Conservation (phyloP, 1,139 yeast species). For the Hansenula lynferdii region DNA sequence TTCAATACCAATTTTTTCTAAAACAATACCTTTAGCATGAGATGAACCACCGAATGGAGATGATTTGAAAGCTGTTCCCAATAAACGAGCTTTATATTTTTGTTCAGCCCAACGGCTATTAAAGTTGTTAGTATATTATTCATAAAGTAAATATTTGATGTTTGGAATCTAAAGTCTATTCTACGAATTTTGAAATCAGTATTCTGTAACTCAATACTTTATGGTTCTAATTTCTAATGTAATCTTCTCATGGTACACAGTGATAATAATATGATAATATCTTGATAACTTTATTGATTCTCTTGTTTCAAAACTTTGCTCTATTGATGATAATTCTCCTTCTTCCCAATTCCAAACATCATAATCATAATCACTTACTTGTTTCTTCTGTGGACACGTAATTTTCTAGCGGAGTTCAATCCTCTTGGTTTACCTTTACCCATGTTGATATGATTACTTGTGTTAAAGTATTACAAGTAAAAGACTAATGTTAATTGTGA, state of each 20-base stretch:
- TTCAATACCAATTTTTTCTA: slow-evolving; percentile 99
- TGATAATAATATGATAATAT: too few relatives aligned
- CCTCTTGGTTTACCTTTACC: slow-evolving; percentile 98
- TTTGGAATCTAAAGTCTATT: too few relatives aligned
- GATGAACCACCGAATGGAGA: slow-evolving; percentile 99
- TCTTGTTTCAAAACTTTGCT: too few relatives aligned
- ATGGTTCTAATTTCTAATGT: too few relatives aligned
- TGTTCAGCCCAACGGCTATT: slow-evolving; percentile 97
- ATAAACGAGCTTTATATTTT: slow-evolving; percentile 96
- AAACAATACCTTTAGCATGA: slow-evolving; percentile 99
- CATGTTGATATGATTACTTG: slow-evolving; percentile 45
- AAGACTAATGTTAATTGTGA: slow-evolving; percentile 8
- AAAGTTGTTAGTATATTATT: slow-evolving; percentile 16
- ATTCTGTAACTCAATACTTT: too few relatives aligned
- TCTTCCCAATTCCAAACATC: neutral
- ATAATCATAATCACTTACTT: slow-evolving; percentile 44
- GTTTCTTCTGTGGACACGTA: slow-evolving; percentile 99
- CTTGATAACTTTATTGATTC: too few relatives aligned
- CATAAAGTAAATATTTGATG: too few relatives aligned
- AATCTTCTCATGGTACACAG: too few relatives aligned
- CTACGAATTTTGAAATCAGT: too few relatives aligned
- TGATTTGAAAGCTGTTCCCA: slow-evolving; percentile 99
- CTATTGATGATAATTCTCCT: too few relatives aligned
- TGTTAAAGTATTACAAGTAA: slow-evolving; percentile 16
- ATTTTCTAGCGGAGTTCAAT: slow-evolving; percentile 99